Base-by-base conservation (phyloP, 2,329 filamentous ascomycete species). In the Colletotrichum limetticola region DNA sequence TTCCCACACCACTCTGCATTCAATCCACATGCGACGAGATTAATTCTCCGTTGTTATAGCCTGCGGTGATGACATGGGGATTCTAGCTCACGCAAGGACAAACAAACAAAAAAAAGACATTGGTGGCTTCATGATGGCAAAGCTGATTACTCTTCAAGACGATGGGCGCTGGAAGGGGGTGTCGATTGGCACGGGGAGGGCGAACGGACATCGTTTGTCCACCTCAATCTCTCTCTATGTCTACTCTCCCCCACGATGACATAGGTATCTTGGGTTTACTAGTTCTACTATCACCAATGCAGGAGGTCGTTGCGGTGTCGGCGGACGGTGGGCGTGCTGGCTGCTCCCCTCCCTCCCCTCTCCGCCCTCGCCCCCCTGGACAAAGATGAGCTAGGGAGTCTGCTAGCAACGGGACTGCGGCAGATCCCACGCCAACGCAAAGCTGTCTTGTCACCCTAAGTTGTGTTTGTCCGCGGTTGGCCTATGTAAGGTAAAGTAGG, bases 111-210 rank as follows among this genome's bases (percentile, higher is more conserved):
- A 7, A 24, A 56, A 30, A 9, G 52, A 57, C 22, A 66, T 57
- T 49, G 16, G 56, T 64, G 66, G 46, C 67, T 64, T 65, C 28
- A 16, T 16, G 35, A 46, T 19, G 55, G 52, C 19, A 63, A 63
- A 8, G 56, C 59, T 32, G 42, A n/a, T n/a, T 61, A 16, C 52
- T 56, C 24, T 46, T 26, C 32, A 24, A n/a, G 35, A 32, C 35
- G 19, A 59, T 9, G 35, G 26, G 60, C 30, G 56, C 28, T 49
- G 58, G 37, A 24, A 66, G 60, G 63, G 60, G 69, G 66, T 49
- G 66, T 37, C 70, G 66, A 70, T 72, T 72, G 70, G 66, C 56
- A 65, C 61, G 60, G 59, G 35, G 55, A 72, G 66, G 70, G 56
- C 60, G 56, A 57, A 52, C 53, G n/a, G 37, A 16, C 42, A n/a